Conservation (phyloP, 345 rosid genomes). For the Brassica napus region Da-Ae NC_063439.1:9349001-9349500, state of each 20-base stretch:
- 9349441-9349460: constrained; percentile 19
- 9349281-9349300: background rate
- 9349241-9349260: constrained; percentile 21
- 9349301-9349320: constrained; percentile 3
- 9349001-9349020: constrained; percentile 24
- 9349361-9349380: background rate
- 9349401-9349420: constrained; percentile 9
- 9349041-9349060: constrained; percentile 36
- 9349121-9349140: constrained; percentile 23
- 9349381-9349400: constrained; percentile 16
- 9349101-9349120: constrained; percentile 30
- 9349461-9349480: constrained; percentile 20
- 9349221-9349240: constrained; percentile 14
- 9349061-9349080: constrained; percentile 39
- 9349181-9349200: constrained; percentile 24
- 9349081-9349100: constrained; percentile 32
- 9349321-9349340: background rate
- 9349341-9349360: background rate
- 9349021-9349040: constrained; percentile 19
- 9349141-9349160: constrained; percentile 20
- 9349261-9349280: constrained; percentile 17
- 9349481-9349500: constrained; percentile 9
- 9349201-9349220: constrained; percentile 7
- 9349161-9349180: constrained; percentile 39
- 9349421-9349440: background rate